Conservation (phyloP, 225 moss, liverwort and hornwort genomes). For the Climacium dendroides region DNA sequence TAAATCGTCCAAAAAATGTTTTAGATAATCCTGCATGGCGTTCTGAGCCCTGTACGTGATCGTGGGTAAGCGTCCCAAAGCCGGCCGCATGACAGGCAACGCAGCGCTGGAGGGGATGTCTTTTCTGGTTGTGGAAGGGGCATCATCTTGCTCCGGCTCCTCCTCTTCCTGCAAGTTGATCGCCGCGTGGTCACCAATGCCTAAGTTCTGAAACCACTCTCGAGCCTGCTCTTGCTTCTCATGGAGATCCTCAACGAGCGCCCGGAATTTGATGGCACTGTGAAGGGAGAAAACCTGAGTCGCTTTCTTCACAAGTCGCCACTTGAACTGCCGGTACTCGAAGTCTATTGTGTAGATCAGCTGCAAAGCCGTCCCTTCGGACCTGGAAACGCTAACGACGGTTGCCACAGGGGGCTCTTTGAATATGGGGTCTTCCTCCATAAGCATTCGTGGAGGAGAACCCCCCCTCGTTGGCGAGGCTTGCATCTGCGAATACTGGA, state of each 20-base stretch:
- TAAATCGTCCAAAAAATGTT: conserved; percentile 49
- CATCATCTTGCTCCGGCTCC: conserved; percentile 44
- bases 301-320: conserved; percentile 49
- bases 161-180: conserved; percentile 27
- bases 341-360: conserved; percentile 49
- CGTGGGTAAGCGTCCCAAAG: conserved; percentile 56
- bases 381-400: conserved; percentile 31
- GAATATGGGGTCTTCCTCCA: conserved; percentile 49
- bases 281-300: conserved; percentile 54
- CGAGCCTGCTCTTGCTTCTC: conserved; percentile 55
- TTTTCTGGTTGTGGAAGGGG: conserved; percentile 14
- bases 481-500: conserved; percentile 50
- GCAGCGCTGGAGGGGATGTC: conserved; percentile 54
- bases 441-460: conserved; percentile 23
- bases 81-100: conserved; percentile 55
- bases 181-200: conserved; percentile 31
- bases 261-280: conserved; percentile 36
- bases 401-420: conserved; percentile 42
- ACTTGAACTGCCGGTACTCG: conserved; percentile 50
- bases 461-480: conserved; percentile 28
- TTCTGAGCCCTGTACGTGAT: conserved; percentile 42
- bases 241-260: conserved; percentile 39
- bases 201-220: conserved; percentile 52
- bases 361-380: conserved; percentile 40
- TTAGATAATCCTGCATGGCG: conserved; percentile 52